A percentile compares a stretch with the other conserved stretches of the same genome.
These are phyloP conservation scores for Imleria badia DNA, from an alignment of 768 basidiomycete genomes.

Conservation along the genomic window DNA sequence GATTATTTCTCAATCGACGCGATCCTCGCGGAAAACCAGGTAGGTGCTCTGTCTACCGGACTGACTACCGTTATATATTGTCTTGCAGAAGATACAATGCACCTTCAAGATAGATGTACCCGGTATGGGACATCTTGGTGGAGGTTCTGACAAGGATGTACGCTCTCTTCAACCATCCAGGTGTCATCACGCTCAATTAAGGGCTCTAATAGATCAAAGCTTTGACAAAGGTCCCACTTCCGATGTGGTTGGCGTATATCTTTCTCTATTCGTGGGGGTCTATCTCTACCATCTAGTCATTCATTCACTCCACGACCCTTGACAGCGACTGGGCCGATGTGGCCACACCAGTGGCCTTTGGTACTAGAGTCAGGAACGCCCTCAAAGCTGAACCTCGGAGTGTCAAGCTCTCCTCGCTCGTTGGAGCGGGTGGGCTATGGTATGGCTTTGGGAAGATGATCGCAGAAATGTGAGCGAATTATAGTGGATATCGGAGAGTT, in stretches of 20 bases:
- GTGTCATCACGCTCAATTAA: slow-evolving; percentile 7
- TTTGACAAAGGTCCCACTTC: slow-evolving; percentile 74
- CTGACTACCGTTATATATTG: not conserved
- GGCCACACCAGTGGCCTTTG: slow-evolving; percentile 77
- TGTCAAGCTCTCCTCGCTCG: slow-evolving; percentile 78
- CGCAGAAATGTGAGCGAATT: slow-evolving; percentile 66
- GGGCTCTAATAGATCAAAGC: slow-evolving; percentile 61
- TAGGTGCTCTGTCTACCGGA: slow-evolving; percentile 23
- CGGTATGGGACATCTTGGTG: slow-evolving; percentile 86
- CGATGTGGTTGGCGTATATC: slow-evolving; percentile 89
- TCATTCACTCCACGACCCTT: not conserved
- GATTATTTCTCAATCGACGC: slow-evolving; percentile 93
- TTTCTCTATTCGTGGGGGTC: slow-evolving; percentile 69
- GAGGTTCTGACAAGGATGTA: slow-evolving; percentile 82
- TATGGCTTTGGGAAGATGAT: slow-evolving; percentile 89
- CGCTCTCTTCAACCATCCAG: slow-evolving; percentile 25
- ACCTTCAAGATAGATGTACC: slow-evolving; percentile 85
- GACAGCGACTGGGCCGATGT: slow-evolving; percentile 87
- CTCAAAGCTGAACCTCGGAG: slow-evolving; percentile 86
- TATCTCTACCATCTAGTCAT: not conserved
- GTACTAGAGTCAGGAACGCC: slow-evolving; percentile 75
- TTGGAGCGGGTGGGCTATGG: slow-evolving; percentile 88
- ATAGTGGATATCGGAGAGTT: not conserved
- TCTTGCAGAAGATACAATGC: slow-evolving; percentile 82
- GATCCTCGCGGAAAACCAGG: slow-evolving; percentile 91